These are phyloP conservation scores for Climacium dendroides DNA, from an alignment of 225 moss, liverwort and hornwort species.

Conservation along the genomic window DNA sequence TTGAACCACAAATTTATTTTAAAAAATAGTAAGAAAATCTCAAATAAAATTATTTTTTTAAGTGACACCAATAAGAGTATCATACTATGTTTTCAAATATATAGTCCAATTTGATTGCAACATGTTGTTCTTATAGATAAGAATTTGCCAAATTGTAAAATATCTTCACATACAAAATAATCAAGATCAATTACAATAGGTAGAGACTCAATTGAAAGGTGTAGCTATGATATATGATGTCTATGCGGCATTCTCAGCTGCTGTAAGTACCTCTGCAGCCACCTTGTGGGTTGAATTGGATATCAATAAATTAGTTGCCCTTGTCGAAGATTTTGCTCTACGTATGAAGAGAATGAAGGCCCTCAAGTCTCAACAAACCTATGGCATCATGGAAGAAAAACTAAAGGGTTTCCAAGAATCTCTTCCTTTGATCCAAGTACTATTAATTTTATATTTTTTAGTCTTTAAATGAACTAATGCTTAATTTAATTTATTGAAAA, in stretches of 20 bases:
- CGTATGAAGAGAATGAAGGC: conserved; percentile 65
- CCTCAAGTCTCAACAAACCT: conserved; percentile 48
- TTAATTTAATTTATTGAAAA: neutral
- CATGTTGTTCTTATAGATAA: neutral
- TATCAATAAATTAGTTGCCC: conserved; percentile 69
- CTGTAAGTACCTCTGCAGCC: conserved; percentile 44
- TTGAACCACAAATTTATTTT: neutral
- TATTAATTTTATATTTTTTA: too few relatives aligned
- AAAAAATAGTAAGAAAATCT: fast-evolving
- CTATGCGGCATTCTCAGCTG: conserved; percentile 51
- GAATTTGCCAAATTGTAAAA: neutral
- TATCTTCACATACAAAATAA: neutral
- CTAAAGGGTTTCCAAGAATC: conserved; percentile 73
- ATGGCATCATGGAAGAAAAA: conserved; percentile 67
- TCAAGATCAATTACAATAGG: conserved; percentile 7
- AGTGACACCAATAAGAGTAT: fast-evolving
- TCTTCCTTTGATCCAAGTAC: conserved; percentile 76
- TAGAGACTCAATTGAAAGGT: conserved; percentile 53
- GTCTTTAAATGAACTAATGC: too few relatives aligned
- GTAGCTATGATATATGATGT: conserved; percentile 63
- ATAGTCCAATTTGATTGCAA: neutral
- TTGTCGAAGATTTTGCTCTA: conserved; percentile 65
- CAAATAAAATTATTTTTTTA: neutral
- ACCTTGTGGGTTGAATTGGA: conserved; percentile 80
- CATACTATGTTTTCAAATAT: neutral